Evolutionary conservation across 139 green algal species (phyloP).

Genomic region (Bryopsis sp.): DNA sequence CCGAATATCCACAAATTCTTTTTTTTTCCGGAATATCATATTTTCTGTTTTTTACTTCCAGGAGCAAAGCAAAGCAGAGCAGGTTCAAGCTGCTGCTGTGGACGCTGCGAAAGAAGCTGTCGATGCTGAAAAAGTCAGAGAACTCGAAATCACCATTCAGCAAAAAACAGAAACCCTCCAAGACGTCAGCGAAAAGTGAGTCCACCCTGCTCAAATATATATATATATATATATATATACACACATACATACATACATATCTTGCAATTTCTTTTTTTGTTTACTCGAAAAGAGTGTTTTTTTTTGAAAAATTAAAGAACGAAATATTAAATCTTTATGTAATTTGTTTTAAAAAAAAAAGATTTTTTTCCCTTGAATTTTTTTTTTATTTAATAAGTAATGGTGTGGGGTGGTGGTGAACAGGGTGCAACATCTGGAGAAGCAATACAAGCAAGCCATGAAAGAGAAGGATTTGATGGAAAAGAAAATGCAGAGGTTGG

Average conservation of each 20-base stretch:
- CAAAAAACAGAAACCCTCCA: constrained; percentile 1
- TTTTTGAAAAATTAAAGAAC: neutral
- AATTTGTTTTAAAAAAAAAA: too few species aligned
- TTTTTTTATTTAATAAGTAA: too few species aligned
- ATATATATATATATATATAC: too few species aligned
- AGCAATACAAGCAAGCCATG: neutral
- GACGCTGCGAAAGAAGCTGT: constrained; percentile 11
- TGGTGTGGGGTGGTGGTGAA: neutral
- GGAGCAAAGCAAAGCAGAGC: neutral
- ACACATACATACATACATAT: too few species aligned
- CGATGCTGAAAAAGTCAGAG: constrained; percentile 14
- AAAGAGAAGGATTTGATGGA: constrained; percentile 38
- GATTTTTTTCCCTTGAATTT: too few species aligned
- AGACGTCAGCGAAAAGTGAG: neutral
- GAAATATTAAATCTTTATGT: neutral
- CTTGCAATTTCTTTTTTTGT: too few species aligned
- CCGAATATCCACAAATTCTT: neutral
- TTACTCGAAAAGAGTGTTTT: neutral
- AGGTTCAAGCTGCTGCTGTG: constrained; percentile 5
- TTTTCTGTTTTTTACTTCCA: neutral
- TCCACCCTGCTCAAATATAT: neutral
- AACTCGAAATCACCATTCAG: constrained; percentile 3
- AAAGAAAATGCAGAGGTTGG: constrained; percentile 72
- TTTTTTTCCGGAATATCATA: neutral
- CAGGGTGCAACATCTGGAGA: neutral